Conservation (phyloP, 192 early-diverging fungal species). For the Oehlia diaphana region DNA sequence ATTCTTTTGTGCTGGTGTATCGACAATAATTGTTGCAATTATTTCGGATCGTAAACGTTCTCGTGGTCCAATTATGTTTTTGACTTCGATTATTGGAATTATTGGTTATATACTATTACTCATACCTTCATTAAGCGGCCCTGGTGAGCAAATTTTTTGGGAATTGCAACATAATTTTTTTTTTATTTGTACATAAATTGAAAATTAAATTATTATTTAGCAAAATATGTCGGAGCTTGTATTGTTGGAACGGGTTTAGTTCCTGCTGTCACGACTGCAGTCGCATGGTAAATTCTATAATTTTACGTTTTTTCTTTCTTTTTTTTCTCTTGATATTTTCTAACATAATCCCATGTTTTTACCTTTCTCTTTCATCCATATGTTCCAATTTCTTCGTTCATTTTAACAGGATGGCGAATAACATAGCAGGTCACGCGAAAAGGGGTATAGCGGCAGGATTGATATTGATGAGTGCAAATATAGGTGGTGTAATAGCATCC, state of each 20-base stretch:
- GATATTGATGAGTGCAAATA: conserved; percentile 69
- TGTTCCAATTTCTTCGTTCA: too few relatives aligned
- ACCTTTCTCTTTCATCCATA: too few relatives aligned
- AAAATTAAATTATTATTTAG: conserved; percentile 19
- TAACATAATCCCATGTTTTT: conserved; percentile 18
- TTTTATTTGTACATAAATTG: background rate
- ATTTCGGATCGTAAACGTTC: background rate
- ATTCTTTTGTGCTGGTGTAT: conserved; percentile 33
- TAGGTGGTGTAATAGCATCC: conserved; percentile 74
- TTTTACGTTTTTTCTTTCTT: conserved; percentile 29
- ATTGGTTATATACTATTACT: conserved; percentile 10
- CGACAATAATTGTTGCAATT: background rate
- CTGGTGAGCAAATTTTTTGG: background rate
- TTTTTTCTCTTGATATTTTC: conserved; percentile 36
- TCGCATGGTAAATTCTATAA: conserved; percentile 51
- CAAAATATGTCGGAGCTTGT: conserved; percentile 13
- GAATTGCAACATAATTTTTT: background rate
- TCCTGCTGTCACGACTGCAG: conserved; percentile 20
- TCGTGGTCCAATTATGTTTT: conserved; percentile 10
- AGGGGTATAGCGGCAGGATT: conserved; percentile 65
- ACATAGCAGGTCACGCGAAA: conserved; percentile 71
- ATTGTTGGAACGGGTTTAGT: background rate
- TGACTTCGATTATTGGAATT: background rate
- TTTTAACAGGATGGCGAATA: conserved; percentile 66
- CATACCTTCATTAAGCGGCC: background rate